Evolutionary conservation across 805 yeast species (phyloP), one percentile per base, ranked within the genome.

Genomic region (Kodamaea neixiangensis): DNA sequence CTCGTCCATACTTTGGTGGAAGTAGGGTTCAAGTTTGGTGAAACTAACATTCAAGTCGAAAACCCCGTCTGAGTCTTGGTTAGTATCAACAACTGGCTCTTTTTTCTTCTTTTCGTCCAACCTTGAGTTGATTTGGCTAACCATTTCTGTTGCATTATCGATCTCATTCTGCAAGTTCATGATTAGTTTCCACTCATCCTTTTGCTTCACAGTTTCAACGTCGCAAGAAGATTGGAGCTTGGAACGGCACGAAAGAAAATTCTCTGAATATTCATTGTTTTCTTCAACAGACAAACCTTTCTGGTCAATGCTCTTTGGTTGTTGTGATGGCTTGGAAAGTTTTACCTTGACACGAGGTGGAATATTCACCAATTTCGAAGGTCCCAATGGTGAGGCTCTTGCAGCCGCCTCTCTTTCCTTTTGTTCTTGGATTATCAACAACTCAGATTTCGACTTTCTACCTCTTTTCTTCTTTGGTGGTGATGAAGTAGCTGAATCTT

Each of bases 401-500:
- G 42, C 42, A 5, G n/a, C 22, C 22, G 7, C 21, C 6, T 18
- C 13, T 18, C 11, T 4, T 17, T 18, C 19, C 22, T 19, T 31
- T 34, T 20, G 47, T 7, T 20, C 18, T 20, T 20, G 39, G 9
- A 33, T 14, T 5, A 18, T 7, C 46, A 31, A 3, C 25, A 45
- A 13, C 22, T 45, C 48, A 14, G 31, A 5, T 25, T 46, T 46
- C 4, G 44, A 39, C 31, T 39, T 46, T 3, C 44, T 19, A 10
- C 49, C 49, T 25, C 22, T 38, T 39, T 25, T 45, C 19, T 22
- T 19, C 43, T 46, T 29, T 15, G 41, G 40, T 13, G 31, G 11
- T 25, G 31, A 25, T 34, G 47, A 44, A 3, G 11, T 34, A 10
- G 21, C 5, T 21, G 31, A 21, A 17, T 42, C 45, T 9, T 42